These are phyloP conservation scores for Diaporthe citrichinensis DNA, from an alignment of 2,329 filamentous ascomycete genomes.

Conservation along the genomic window DNA sequence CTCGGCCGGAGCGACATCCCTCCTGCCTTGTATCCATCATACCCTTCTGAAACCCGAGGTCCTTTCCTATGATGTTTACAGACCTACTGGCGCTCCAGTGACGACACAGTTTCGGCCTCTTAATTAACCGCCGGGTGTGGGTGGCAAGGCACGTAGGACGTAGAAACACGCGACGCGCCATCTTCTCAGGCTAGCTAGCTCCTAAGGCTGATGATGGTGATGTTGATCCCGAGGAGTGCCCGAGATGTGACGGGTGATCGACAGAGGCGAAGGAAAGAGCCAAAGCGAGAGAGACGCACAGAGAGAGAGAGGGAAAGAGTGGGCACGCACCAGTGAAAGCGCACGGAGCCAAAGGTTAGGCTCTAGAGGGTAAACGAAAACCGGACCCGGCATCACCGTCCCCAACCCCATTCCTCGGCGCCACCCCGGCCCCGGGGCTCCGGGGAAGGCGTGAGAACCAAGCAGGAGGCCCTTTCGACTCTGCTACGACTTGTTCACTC, in stretches of 20 bases:
- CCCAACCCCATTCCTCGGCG: neutral
- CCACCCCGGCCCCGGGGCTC: neutral
- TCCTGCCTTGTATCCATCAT: no score
- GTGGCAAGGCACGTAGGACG: neutral
- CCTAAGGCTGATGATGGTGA: neutral
- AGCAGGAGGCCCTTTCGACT: no score
- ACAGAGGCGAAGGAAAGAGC: neutral
- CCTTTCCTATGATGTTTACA: neutral
- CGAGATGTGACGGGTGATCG: slow-evolving; percentile 24
- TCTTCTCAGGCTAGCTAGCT: neutral
- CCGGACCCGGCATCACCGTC: slow-evolving; percentile 22
- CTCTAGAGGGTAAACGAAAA: neutral
- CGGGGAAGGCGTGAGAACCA: neutral
- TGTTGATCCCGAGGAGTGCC: slow-evolving; percentile 18
- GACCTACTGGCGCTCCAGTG: neutral
- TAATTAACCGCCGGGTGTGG: neutral
- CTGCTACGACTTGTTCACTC: no score
- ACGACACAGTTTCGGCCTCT: neutral
- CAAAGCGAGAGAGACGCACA: neutral
- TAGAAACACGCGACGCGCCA: neutral
- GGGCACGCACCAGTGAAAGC: neutral
- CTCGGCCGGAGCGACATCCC: neutral
- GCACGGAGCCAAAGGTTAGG: neutral
- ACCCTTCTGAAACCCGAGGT: neutral
- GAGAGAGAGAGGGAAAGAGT: neutral